phyloP scores from a whole-genome alignment of 192 early-diverging fungal species.

The Backusella westeae region DNA sequence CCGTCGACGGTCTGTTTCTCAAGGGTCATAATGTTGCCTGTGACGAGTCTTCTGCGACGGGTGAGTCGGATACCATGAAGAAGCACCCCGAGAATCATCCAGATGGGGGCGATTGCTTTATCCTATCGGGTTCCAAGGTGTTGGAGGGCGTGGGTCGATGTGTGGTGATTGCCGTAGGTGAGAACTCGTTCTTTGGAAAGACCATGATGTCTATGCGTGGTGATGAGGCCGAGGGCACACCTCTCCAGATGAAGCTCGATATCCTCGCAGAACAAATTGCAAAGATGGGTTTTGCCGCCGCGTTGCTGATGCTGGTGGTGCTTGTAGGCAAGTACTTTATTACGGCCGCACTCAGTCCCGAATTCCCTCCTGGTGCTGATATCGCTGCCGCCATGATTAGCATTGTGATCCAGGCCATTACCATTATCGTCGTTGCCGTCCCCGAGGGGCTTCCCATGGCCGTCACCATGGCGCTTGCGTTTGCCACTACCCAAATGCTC shows the following conservation, averaged over 20 bases:
- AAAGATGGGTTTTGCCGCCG: conserved; percentile 82
- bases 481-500: conserved; percentile 79
- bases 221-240: conserved; percentile 73
- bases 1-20: conserved; percentile 87
- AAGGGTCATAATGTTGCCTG: conserved; percentile 72
- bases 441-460: conserved; percentile 88
- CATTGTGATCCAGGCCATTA: conserved; percentile 77
- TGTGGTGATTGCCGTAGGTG: conserved; percentile 84
- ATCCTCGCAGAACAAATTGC: conserved; percentile 89
- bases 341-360: conserved; percentile 49
- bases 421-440: conserved; percentile 78
- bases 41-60: conserved; percentile 90
- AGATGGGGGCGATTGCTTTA: conserved; percentile 59
- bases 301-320: conserved; percentile 74
- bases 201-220: conserved; percentile 83
- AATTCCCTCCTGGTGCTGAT: conserved; percentile 54
- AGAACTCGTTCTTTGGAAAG: conserved; percentile 86
- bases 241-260: conserved; percentile 90
- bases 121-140: conserved; percentile 89
- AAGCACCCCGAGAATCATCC: conserved; percentile 49
- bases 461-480: conserved; percentile 78
- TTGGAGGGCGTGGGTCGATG: conserved; percentile 83
- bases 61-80: conserved; percentile 83
- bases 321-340: conserved; percentile 66
- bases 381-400: conserved; percentile 61